phyloP scores from a whole-genome alignment of 2,329 filamentous ascomycete species.

The Bipolaris oryzae region DNA sequence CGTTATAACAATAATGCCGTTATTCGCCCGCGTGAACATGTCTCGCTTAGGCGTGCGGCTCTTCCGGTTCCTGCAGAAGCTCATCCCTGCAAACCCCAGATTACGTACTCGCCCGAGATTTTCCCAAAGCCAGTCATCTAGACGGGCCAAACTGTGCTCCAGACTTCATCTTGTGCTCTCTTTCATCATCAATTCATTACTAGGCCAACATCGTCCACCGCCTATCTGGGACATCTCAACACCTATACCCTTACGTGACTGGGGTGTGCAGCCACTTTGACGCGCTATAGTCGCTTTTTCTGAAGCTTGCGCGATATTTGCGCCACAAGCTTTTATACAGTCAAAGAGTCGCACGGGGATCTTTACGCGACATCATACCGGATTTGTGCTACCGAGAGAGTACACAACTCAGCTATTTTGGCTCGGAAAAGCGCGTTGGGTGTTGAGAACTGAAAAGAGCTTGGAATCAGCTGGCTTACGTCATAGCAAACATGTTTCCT shows the following conservation, averaged over 20 bases:
- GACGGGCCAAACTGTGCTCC: constrained; percentile 7
- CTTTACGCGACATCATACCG: not conserved
- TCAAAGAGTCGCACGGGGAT: not conserved
- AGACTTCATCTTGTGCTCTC: constrained; percentile 13
- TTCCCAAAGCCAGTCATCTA: constrained; percentile 28
- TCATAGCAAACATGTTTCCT: constrained; percentile 56
- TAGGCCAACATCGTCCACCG: not conserved
- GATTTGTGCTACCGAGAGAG: not conserved
- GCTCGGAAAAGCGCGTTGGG: not conserved
- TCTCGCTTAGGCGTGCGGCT: constrained; percentile 16
- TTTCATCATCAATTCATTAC: constrained; percentile 1
- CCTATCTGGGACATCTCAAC: not conserved
- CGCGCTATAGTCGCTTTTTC: constrained; percentile 7
- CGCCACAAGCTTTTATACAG: not conserved
- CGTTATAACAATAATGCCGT: not conserved
- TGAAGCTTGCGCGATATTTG: not conserved
- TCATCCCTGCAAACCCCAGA: constrained; percentile 24
- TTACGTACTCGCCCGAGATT: constrained; percentile 25
- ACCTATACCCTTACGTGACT: not conserved
- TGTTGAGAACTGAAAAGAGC: constrained; percentile 6
- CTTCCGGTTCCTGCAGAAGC: constrained; percentile 24
- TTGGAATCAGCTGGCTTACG: constrained; percentile 26
- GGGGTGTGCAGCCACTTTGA: not conserved
- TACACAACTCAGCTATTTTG: not conserved
- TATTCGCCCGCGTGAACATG: constrained; percentile 4